phyloP scores from a whole-genome alignment of 768 basidiomycete species.

The Strobilomyces dryophilus region DNA sequence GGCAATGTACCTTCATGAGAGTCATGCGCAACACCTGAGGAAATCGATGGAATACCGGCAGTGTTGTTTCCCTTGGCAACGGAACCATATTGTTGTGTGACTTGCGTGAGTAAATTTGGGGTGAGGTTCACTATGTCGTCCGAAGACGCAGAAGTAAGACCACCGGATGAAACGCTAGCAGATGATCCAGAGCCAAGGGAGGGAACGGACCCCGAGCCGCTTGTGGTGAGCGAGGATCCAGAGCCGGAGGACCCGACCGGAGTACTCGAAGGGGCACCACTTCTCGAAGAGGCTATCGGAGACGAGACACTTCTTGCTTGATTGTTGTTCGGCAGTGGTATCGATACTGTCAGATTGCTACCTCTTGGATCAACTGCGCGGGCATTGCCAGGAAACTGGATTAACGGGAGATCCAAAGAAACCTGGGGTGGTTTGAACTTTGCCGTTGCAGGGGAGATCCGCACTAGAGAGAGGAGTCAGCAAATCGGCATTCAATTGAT shows the following conservation, averaged over 20 bases:
- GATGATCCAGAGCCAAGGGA: conserved; percentile 47
- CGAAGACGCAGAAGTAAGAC: conserved; percentile 43
- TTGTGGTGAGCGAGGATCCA: conserved; percentile 41
- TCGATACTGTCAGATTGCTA: conserved; percentile 42
- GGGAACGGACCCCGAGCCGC: conserved; percentile 47
- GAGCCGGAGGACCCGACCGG: conserved; percentile 41
- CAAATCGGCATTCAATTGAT: not conserved
- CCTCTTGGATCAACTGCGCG: conserved; percentile 30
- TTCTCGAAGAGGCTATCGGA: conserved; percentile 47
- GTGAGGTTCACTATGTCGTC: conserved; percentile 52
- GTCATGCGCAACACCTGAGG: conserved; percentile 40
- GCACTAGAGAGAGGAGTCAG: conserved; percentile 50
- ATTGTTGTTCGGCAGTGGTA: conserved; percentile 42
- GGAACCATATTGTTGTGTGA: conserved; percentile 44
- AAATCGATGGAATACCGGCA: conserved; percentile 27
- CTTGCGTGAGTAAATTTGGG: conserved; percentile 43
- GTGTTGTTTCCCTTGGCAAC: conserved; percentile 29
- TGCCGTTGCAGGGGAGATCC: conserved; percentile 85
- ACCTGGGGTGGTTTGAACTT: conserved; percentile 67
- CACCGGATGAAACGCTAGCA: conserved; percentile 48
- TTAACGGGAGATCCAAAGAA: conserved; percentile 44
- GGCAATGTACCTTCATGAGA: conserved; percentile 40
- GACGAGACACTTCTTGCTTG: conserved; percentile 67
- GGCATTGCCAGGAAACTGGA: conserved; percentile 37
- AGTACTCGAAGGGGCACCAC: conserved; percentile 23